Conservation (phyloP, 768 basidiomycete genomes). For the Calocera cornea region DNA sequence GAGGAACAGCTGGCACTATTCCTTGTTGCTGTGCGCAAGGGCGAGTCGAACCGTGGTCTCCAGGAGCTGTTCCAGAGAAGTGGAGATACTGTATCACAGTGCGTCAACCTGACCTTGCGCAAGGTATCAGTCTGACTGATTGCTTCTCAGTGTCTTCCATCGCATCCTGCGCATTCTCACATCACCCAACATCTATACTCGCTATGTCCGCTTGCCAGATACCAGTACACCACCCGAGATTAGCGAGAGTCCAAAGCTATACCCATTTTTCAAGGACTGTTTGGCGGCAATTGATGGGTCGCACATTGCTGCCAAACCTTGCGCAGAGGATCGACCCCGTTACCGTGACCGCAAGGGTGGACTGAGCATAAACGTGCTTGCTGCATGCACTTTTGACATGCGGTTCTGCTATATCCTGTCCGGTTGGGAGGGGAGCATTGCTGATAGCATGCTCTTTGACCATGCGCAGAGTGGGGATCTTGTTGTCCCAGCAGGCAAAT, state of each 20-base stretch:
- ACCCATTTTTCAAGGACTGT: constrained; percentile 21
- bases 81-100: constrained; percentile 29
- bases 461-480: constrained; percentile 19
- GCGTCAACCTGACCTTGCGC: constrained; percentile 1
- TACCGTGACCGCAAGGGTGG: constrained; percentile 20
- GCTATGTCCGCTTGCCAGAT: constrained; percentile 16
- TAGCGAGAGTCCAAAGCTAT: constrained; percentile 16
- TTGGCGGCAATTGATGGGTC: constrained; percentile 18
- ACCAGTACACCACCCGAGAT: constrained; percentile 17
- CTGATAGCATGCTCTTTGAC: constrained; percentile 20
- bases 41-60: constrained; percentile 19
- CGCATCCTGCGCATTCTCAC: constrained; percentile 16
- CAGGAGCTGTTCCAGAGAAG: constrained; percentile 29
- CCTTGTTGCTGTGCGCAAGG: constrained; percentile 22
- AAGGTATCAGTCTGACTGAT: neutral
- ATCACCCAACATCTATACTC: constrained; percentile 20
- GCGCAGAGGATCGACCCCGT: constrained; percentile 10
- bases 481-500: constrained; percentile 17
- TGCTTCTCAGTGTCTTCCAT: constrained; percentile 16
- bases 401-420: constrained; percentile 20
- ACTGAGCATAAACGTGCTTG: constrained; percentile 23
- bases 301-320: constrained; percentile 19
- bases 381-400: constrained; percentile 17
- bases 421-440: constrained; percentile 23
- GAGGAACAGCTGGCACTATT: constrained; percentile 32